Evolutionary conservation across 2,329 filamentous ascomycete species (phyloP).

Genomic region (Verticillium nubilum): DNA sequence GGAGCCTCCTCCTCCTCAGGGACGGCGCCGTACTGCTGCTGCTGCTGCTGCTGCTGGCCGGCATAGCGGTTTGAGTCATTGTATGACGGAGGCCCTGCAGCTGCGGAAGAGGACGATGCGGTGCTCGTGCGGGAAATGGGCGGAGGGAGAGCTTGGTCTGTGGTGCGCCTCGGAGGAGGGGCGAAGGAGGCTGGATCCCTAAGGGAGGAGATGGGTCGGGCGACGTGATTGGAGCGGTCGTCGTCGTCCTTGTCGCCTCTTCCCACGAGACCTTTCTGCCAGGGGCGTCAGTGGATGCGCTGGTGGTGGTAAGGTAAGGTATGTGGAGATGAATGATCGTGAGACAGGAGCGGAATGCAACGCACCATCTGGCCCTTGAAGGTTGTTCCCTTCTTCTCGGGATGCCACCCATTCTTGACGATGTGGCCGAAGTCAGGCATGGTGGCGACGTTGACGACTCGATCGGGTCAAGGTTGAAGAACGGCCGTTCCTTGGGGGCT

Average conservation of each 20-base stretch:
- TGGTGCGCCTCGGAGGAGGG: conserved; percentile 66
- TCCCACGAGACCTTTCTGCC: conserved; percentile 41
- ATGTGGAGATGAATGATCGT: not conserved
- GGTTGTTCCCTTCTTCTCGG: conserved; percentile 35
- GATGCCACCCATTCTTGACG: conserved; percentile 48
- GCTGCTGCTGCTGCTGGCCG: conserved; percentile 1
- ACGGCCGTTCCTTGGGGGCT: too few relatives aligned
- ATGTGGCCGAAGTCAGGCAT: conserved; percentile 44
- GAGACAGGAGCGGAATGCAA: conserved; percentile 5
- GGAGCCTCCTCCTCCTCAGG: conserved; percentile 28
- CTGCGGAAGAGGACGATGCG: conserved; percentile 28
- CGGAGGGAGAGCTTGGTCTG: conserved; percentile 11
- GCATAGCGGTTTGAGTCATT: conserved; percentile 11
- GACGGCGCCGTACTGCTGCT: conserved; percentile 11
- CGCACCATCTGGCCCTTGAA: conserved; percentile 43
- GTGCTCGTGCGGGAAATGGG: conserved; percentile 21
- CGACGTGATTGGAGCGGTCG: conserved; percentile 28
- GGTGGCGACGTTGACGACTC: not conserved
- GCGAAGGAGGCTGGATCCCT: conserved; percentile 74
- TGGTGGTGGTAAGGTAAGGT: too few relatives aligned
- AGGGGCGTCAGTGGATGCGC: not conserved
- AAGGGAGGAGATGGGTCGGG: conserved; percentile 62
- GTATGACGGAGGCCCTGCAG: conserved; percentile 16
- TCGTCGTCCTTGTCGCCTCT: conserved; percentile 25
- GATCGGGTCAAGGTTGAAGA: not conserved